Base-by-base conservation (phyloP, 2,329 filamentous ascomycete genomes). In the Anisogramma anomala region DNA sequence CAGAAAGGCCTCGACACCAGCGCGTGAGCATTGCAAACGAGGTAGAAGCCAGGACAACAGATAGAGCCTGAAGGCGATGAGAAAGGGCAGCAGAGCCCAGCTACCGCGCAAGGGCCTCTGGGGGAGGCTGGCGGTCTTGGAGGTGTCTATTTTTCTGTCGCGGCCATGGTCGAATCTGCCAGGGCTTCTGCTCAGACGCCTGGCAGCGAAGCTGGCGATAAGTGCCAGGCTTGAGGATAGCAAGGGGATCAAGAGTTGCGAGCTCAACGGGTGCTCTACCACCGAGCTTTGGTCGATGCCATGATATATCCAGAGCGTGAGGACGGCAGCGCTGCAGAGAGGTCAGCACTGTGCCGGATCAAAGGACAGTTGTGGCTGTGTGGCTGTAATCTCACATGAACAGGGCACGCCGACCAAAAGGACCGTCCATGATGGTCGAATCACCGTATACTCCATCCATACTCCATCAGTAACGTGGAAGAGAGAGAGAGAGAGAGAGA, bases 1-100 rank as follows among this genome's bases (percentile, higher is more conserved):
- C 4, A 74, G 52, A 48, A 69, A 69, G 42, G 66, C 70, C 62
- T 74, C 69, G 13, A 74, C 49, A 3, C 71, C 71, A 15, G 65
- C 58, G 10, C 55, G 58, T 6, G 69, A 61, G 50, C 72, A 77
- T 53, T 74, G 70, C 26, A 71, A 62, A 43, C 67, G 61, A 19
- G 57, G 55, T 11, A 66, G 61, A 1, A 72, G 63, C 23, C 54
- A 57, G 38, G 71, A 62, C 26, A 69, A 66, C 2, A 69, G 52
- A 45, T 72, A 68, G 13, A 74, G 51, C 4, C 72, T 64, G 7
- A 68, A 23, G 2, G 71, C 57, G 33, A 74, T 58, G 22, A 63
- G 63, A 4, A 62, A 30, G 7, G 71, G 55, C 13, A 74, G 51
- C 10, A 61, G 54, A 1, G 66, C 63, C 2, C 70, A 49, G 33